Evolutionary conservation across 768 basidiomycete species (phyloP), one percentile per base, ranked within the genome.

Genomic region (Xerocomellus chrysenteron): DNA sequence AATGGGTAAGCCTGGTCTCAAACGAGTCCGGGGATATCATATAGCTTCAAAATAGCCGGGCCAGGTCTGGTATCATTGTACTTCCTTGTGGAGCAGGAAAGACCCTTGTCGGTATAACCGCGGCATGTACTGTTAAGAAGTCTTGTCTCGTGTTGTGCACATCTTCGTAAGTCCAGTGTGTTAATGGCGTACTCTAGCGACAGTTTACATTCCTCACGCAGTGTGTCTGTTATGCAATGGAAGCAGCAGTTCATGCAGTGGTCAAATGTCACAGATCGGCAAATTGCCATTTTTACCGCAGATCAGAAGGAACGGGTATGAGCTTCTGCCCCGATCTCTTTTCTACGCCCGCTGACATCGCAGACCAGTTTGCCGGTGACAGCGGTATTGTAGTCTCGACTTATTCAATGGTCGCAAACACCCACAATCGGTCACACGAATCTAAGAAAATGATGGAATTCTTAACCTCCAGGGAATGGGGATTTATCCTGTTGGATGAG

Each of bases 381-480:
- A 94, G 96, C 60, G 97, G 97, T 36, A 98, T 99, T 59, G 95
- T 99, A 33, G 90, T 99, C 26, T 98, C 96, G 33, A 98, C 97
- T 12, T 99, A 99, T 71, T 98, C 96, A 5, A 99, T 99, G 97
- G 95, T 99, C 50, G 96, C 97, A 32, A 98, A 98, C 70, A 97
- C 94, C 3, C 92, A 94, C 67, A 97, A 98, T 71, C 85, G 97
- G 62, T 97, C 97, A n/a, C 94, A 98, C 70, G 94, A 96, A 68
- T 92, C 97, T 17, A 94, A 97, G 78, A 97, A 98, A 78, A 98
- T 98, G 92, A 99, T 99, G 97, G 95, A 99, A 63, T 99, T 98
- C 68, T 73, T 99, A 44, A 93, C 93, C 30, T 94, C 93, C n/a
- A 80, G 96, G 52, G 97, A 99, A 74, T 99, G 97, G 97, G 97